These are phyloP conservation scores for Scheffersomyces stipitis DNA, from an alignment of 805 yeast species.

Conservation along the genomic window DNA sequence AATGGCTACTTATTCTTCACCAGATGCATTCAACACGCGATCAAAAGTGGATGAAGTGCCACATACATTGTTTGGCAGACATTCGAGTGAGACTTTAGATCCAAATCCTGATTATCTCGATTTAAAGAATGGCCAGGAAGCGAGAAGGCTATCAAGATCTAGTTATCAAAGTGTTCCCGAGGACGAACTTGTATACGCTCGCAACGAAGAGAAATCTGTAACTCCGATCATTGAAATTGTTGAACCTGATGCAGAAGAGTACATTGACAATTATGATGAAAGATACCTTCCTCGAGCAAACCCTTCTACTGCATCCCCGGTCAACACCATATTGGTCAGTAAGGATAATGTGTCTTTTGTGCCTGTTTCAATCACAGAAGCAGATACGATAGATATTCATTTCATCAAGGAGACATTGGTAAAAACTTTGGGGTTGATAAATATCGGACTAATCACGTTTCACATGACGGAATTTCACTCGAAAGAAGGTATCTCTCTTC, in stretches of 20 bases:
- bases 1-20: neutral
- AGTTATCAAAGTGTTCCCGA: neutral
- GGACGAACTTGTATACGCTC: neutral
- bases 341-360: conserved; percentile 58
- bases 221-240: neutral
- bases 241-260: conserved; percentile 29
- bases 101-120: too few relatives aligned
- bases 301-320: neutral
- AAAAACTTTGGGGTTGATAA: conserved; percentile 34
- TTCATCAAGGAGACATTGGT: conserved; percentile 42
- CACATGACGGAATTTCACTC: conserved; percentile 72
- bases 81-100: neutral
- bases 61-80: neutral
- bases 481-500: conserved; percentile 55
- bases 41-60: neutral
- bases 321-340: conserved; percentile 53
- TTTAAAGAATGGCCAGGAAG: too few relatives aligned
- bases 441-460: conserved; percentile 35
- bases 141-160: too few relatives aligned
- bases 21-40: neutral
- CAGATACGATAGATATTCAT: conserved; percentile 16
- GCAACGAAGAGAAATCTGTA: neutral
- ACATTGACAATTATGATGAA: too few relatives aligned
- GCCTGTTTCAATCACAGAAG: conserved; percentile 39
- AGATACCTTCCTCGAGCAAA: conserved; percentile 23